Conservation (phyloP, 1,284 basidiomycete species). For the Entoloma clypeatum region DNA sequence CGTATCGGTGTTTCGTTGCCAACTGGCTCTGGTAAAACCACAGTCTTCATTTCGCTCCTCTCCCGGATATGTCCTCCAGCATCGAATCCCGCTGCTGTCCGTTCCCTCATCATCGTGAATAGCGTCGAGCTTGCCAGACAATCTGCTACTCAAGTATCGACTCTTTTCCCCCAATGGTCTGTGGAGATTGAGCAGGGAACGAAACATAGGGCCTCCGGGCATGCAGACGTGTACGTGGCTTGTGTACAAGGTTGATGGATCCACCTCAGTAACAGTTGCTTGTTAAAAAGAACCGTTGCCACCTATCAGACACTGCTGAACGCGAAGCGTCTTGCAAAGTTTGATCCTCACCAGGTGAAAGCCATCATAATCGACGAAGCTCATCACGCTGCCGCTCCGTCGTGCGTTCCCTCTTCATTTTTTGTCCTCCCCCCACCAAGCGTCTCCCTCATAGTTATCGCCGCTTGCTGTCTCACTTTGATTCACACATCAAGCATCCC, state of each 20-base stretch:
- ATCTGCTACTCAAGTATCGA: slow-evolving; percentile 70
- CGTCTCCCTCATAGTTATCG: slow-evolving; percentile 55
- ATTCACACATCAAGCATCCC: slow-evolving; percentile 55
- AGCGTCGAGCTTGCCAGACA: slow-evolving; percentile 87
- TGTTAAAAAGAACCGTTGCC: slow-evolving; percentile 69
- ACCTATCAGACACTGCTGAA: slow-evolving; percentile 88
- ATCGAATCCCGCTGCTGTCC: slow-evolving; percentile 42
- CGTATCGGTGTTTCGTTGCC: slow-evolving; percentile 93
- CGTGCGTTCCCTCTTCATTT: slow-evolving; percentile 45
- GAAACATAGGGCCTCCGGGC: slow-evolving; percentile 73
- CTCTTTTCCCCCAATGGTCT: slow-evolving; percentile 67
- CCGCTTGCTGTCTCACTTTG: slow-evolving; percentile 73
- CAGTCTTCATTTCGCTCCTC: slow-evolving; percentile 83
- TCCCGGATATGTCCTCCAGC: slow-evolving; percentile 50
- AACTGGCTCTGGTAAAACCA: slow-evolving; percentile 92
- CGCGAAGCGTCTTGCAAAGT: slow-evolving; percentile 71
- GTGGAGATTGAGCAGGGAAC: slow-evolving; percentile 92
- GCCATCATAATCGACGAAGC: slow-evolving; percentile 92
- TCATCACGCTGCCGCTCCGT: slow-evolving; percentile 90
- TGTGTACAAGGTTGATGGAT: slow-evolving; percentile 1
- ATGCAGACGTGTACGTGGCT: slow-evolving; percentile 71
- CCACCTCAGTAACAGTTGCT: slow-evolving; percentile 7
- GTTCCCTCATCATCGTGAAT: slow-evolving; percentile 82
- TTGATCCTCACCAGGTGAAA: slow-evolving; percentile 69
- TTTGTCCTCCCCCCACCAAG: slow-evolving; percentile 1